Base-by-base conservation (phyloP, 129 eudicot genomes). In the Escallonia herrerae region DNA sequence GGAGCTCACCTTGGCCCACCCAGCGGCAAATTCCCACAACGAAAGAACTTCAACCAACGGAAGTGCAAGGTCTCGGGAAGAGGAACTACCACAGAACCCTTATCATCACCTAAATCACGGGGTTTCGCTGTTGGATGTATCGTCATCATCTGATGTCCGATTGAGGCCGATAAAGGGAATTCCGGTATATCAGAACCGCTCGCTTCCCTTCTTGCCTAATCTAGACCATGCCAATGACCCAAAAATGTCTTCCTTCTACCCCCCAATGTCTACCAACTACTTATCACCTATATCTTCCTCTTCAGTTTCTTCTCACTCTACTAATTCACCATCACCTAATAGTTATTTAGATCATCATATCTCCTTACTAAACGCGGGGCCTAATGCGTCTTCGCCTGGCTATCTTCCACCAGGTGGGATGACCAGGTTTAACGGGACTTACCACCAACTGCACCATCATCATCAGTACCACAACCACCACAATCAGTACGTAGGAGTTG, bases 121-220 rank as follows among this genome's bases (percentile, higher is more conserved):
- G 40, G 86, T 76, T 69, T 82, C 89, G 0, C 37, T 77, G 22
- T 58, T 78, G 4, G 83, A 80, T 71, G 84, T 77, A 46, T 62
- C 81, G 5, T 76, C 86, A 3, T 15, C 54, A 11, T 15, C 56
- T 15, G 37, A 37, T 5, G 90, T 82, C 39, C 83, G 81, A 5
- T 74, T 81, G 56, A 76, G 81, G 65, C 97, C 97, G 9, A 90
- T 86, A 40, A 90, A 90, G 77, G 97, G 97, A 42, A 90, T 90
- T 50, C 97, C 97, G 5, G 95, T 90, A 3, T 90, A 90, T 68
- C 97, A 84, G 58, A 86, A 77, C 86, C 95, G 86, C 70, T 66
- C 84, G 10, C 83, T 86, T 64, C 88, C 90, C 3, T 90, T 83
- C 80, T 68, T 81, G 62, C 78, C 87, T 70, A 22, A 22, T 22